Evolutionary conservation across 2,329 filamentous ascomycete species (phyloP).

Genomic region (Tetracladium maxilliforme): DNA sequence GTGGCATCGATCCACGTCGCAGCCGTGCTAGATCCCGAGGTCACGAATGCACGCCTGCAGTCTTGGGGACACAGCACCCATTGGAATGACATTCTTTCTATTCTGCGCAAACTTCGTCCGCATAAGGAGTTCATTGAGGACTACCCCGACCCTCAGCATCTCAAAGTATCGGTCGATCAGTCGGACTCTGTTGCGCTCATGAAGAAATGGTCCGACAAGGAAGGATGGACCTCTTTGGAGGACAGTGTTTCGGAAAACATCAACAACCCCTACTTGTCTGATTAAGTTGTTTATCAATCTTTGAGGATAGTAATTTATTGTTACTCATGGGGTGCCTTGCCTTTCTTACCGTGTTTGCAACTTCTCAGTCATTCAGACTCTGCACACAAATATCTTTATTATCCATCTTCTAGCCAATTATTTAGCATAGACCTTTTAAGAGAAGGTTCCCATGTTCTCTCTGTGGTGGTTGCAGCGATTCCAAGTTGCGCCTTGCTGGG

Average conservation of each 20-base stretch:
- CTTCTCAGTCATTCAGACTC: no score
- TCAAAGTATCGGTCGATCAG: constrained; percentile 7
- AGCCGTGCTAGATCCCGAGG: constrained; percentile 11
- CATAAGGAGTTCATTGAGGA: constrained; percentile 9
- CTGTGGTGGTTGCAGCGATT: no score
- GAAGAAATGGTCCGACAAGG: constrained; percentile 6
- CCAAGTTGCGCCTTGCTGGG: no score
- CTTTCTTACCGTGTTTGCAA: no score
- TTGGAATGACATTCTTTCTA: constrained; percentile 11
- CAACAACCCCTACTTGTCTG: no score
- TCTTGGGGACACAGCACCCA: constrained; percentile 11
- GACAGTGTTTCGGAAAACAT: constrained; percentile 2
- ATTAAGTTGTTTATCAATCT: no score
- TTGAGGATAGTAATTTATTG: no score
- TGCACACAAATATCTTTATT: no score
- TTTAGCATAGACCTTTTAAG: no score
- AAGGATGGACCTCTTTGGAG: constrained; percentile 8
- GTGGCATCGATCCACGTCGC: constrained; percentile 14
- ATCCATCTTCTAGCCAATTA: no score
- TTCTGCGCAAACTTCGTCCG: constrained; percentile 10
- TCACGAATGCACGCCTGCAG: constrained; percentile 12
- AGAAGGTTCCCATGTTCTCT: no score
- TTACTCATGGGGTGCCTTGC: no score
- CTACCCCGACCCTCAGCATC: constrained; percentile 6
- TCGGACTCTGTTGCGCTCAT: constrained; percentile 7